phyloP scores from a whole-genome alignment of 2,329 filamentous ascomycete species.

The Colletotrichum truncatum region DNA sequence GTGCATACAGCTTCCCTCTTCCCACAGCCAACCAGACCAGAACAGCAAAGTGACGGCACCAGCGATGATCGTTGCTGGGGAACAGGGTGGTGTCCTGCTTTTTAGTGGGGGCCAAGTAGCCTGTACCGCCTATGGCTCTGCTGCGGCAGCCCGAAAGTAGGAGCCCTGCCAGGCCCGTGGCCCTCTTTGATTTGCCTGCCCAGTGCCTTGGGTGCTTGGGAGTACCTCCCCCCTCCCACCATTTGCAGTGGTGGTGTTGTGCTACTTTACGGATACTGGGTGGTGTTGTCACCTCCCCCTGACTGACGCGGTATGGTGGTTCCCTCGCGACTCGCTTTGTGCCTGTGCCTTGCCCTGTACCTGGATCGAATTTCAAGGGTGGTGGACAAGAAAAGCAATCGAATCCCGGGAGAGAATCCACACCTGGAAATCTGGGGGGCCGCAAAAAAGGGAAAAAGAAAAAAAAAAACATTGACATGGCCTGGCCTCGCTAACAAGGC shows the following conservation, averaged over 20 bases:
- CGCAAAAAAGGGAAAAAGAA: background rate
- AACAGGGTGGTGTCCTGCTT: conserved; percentile 23
- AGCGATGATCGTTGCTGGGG: conserved; percentile 32
- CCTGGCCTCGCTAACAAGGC: background rate
- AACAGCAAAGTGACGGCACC: conserved; percentile 14
- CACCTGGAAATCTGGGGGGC: background rate
- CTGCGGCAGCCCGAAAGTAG: background rate
- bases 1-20: conserved; percentile 9
- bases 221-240: background rate
- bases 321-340: background rate
- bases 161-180: background rate
- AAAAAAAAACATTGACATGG: background rate
- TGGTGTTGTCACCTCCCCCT: background rate
- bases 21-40: background rate
- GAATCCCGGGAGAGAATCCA: background rate
- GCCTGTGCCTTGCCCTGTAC: background rate
- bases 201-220: background rate
- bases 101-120: conserved; percentile 2
- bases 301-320: background rate
- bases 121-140: background rate
- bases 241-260: background rate
- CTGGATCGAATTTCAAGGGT: background rate
- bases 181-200: conserved; percentile 12
- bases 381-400: background rate
- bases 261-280: background rate